phyloP scores from a whole-genome alignment of 495 filamentous ascomycete genomes.

The Extremus antarcticus region DNA sequence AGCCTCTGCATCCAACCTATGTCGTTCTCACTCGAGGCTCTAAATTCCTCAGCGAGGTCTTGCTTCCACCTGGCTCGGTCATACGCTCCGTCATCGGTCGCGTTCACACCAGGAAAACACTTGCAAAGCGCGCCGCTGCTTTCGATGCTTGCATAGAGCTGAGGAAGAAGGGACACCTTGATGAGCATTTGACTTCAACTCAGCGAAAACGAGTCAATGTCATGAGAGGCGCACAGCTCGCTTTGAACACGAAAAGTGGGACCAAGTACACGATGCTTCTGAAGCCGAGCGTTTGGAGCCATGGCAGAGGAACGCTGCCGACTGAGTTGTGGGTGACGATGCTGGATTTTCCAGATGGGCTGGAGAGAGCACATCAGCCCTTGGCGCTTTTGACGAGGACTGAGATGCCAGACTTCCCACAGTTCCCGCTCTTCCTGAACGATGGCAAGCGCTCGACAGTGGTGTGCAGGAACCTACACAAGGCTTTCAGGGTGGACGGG shows the following conservation, averaged over 20 bases:
- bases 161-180: slow-evolving; percentile 52
- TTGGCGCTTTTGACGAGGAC: slow-evolving; percentile 64
- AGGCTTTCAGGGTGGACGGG: slow-evolving; percentile 32
- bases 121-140: slow-evolving; percentile 83
- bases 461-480: slow-evolving; percentile 31
- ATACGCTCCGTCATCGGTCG: slow-evolving; percentile 53
- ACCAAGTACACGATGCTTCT: slow-evolving; percentile 63
- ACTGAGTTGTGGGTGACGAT: slow-evolving; percentile 51
- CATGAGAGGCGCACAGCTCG: slow-evolving; percentile 86
- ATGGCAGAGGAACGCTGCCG: slow-evolving; percentile 40
- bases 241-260: slow-evolving; percentile 64
- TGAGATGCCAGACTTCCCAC: slow-evolving; percentile 51
- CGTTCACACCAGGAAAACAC: slow-evolving; percentile 50
- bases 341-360: slow-evolving; percentile 47
- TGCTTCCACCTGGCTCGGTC: slow-evolving; percentile 68
- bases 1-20: slow-evolving; percentile 48
- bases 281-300: slow-evolving; percentile 72
- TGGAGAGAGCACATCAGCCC: slow-evolving; percentile 51
- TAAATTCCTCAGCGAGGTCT: slow-evolving; percentile 67
- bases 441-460: slow-evolving; percentile 48
- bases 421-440: slow-evolving; percentile 61
- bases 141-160: slow-evolving; percentile 74
- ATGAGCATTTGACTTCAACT: slow-evolving; percentile 60
- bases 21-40: slow-evolving; percentile 44
- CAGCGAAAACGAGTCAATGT: slow-evolving; percentile 63